A percentile compares a stretch with the other conserved stretches of the same genome.
phyloP scores from a whole-genome alignment of 495 filamentous ascomycete species.

The Penicillium herquei region DNA sequence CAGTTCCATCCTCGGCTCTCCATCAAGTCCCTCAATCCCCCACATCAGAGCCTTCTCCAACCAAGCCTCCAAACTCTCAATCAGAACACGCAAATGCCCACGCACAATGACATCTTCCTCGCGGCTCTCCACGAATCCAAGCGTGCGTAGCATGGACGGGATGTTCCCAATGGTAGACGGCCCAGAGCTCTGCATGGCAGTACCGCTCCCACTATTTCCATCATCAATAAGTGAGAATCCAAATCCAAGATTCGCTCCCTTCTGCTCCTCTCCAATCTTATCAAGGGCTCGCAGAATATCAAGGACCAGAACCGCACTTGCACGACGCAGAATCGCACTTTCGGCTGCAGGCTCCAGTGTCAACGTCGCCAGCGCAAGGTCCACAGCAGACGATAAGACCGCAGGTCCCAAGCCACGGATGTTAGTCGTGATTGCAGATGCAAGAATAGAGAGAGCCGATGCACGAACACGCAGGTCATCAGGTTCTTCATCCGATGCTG shows the following conservation, averaged over 20 bases:
- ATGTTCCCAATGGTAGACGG: constrained; percentile 48
- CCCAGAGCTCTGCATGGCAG: constrained; percentile 2
- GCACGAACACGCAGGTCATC: constrained; percentile 79
- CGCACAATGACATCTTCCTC: constrained; percentile 74
- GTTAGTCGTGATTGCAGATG: constrained; percentile 63
- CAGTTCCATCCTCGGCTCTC: constrained; percentile 30
- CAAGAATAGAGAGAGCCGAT: constrained; percentile 74
- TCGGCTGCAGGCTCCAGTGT: constrained; percentile 62
- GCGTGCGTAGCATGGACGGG: constrained; percentile 58
- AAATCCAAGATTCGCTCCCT: constrained; percentile 53
- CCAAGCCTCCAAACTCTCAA: constrained; percentile 73
- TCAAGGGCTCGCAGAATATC: constrained; percentile 67
- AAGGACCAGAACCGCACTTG: constrained; percentile 67
- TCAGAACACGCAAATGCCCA: constrained; percentile 66
- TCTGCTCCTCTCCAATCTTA: constrained; percentile 43
- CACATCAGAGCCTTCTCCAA: constrained; percentile 55
- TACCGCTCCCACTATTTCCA: neutral
- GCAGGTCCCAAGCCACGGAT: constrained; percentile 56
- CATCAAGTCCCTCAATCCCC: constrained; percentile 30
- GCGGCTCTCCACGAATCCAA: constrained; percentile 63
- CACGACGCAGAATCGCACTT: constrained; percentile 69
- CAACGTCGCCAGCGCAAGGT: constrained; percentile 64
- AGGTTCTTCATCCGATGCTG: constrained; percentile 45
- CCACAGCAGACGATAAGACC: constrained; percentile 58
- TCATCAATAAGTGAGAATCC: constrained; percentile 53